These are phyloP conservation scores for Catharanthus roseus DNA, from an alignment of 257 asterid genomes.

Conservation along the genomic window DNA sequence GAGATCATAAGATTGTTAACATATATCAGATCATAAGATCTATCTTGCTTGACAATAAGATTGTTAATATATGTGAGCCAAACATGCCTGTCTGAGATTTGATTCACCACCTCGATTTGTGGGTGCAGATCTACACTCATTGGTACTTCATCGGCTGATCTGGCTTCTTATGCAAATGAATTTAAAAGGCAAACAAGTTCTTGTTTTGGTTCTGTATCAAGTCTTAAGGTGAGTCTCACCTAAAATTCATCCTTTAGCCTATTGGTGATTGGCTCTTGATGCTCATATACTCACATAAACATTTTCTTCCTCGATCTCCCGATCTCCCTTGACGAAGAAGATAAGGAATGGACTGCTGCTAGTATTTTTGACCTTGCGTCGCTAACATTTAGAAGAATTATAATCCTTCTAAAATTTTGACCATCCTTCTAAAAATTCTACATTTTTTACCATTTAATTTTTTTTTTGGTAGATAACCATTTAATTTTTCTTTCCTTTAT, in stretches of 20 bases:
- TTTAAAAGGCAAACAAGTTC: slow-evolving; percentile 35
- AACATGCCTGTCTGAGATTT: slow-evolving; percentile 3
- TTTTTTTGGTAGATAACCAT: too few species aligned
- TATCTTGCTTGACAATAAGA: background rate
- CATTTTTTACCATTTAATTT: too few species aligned
- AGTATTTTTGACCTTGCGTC: too few species aligned
- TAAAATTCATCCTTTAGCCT: slow-evolving; percentile 7
- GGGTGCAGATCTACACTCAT: slow-evolving; percentile 57
- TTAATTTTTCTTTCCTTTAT: background rate
- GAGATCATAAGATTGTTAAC: background rate
- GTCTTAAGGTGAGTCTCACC: slow-evolving; percentile 54
- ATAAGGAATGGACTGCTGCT: too few species aligned
- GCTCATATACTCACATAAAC: too few species aligned
- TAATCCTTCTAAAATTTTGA: too few species aligned
- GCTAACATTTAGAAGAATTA: too few species aligned
- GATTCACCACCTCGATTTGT: slow-evolving; percentile 10
- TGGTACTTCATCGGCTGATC: slow-evolving; percentile 37
- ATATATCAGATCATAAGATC: too few species aligned
- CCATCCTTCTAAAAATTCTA: too few species aligned
- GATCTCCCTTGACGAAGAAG: too few species aligned
- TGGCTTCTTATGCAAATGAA: slow-evolving; percentile 36
- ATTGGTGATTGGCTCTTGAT: background rate
- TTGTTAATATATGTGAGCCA: background rate
- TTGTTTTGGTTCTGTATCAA: slow-evolving; percentile 34
- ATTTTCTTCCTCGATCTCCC: too few species aligned